Conservation (phyloP, 176 grass and related monocot genomes). For the Ensete ventricosum region DNA sequence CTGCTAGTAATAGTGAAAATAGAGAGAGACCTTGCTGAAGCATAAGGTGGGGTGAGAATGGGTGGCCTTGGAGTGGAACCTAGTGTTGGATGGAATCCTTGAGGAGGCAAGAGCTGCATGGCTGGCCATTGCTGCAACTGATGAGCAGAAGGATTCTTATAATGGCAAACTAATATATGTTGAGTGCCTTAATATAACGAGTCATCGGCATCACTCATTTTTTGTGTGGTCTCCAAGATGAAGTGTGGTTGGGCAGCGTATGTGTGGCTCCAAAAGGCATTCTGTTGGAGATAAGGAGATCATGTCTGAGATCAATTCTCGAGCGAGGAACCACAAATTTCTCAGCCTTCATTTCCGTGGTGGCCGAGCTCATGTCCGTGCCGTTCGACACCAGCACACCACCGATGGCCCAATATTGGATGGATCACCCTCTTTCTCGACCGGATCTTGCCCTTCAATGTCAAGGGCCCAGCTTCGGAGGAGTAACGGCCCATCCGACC, state of each 20-base stretch:
- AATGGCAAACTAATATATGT: background rate
- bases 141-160: background rate
- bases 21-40: slow-evolving; percentile 9
- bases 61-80: slow-evolving; percentile 42
- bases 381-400: background rate
- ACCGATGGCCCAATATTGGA: too few species aligned
- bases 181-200: background rate
- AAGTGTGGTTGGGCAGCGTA: background rate
- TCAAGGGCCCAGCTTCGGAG: too few species aligned
- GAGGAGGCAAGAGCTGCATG: slow-evolving; percentile 84
- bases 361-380: background rate
- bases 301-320: background rate
- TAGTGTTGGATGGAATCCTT: slow-evolving; percentile 52
- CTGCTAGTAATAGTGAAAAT: background rate
- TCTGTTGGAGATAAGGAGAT: background rate
- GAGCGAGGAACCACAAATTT: background rate
- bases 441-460: too few species aligned
- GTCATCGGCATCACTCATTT: background rate
- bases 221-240: too few species aligned
- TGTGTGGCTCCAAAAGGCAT: background rate
- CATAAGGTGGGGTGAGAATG: slow-evolving; percentile 9
- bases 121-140: slow-evolving; percentile 58
- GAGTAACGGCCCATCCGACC: too few species aligned
- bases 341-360: background rate
- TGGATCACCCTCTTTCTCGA: too few species aligned